Evolutionary conservation across 2,329 filamentous ascomycete species (phyloP).

Genomic region (Diaporthe sp.): DNA sequence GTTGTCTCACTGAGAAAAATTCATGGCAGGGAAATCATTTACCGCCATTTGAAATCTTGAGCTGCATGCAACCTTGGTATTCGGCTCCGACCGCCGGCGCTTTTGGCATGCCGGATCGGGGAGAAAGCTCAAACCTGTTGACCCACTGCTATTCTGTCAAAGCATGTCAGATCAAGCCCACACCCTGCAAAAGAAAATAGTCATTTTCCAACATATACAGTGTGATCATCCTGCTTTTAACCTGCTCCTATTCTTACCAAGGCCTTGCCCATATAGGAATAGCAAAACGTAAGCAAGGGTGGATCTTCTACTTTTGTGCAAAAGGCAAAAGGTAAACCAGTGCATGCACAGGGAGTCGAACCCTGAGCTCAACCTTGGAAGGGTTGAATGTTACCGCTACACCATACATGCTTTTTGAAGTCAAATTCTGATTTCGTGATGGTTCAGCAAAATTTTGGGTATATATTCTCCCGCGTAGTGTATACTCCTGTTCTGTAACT

Average conservation of each 20-base stretch:
- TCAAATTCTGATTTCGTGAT: too few species aligned
- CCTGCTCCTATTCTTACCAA: too few species aligned
- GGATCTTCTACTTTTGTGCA: too few species aligned
- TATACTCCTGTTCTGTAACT: too few species aligned
- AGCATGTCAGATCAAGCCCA: neutral
- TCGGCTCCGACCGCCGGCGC: slow-evolving; percentile 10
- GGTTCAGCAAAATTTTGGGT: too few species aligned
- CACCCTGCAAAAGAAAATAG: too few species aligned
- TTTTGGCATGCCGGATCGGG: neutral
- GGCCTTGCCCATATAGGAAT: too few species aligned
- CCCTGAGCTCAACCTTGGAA: slow-evolving; percentile 16
- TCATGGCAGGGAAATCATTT: neutral
- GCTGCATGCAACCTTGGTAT: neutral
- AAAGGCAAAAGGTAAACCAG: too few species aligned
- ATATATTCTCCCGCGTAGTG: too few species aligned
- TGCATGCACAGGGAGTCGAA: slow-evolving; percentile 11
- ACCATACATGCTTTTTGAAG: neutral
- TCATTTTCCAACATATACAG: too few species aligned
- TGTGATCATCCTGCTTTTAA: too few species aligned
- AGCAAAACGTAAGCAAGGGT: neutral
- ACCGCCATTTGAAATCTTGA: neutral
- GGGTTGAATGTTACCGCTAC: slow-evolving; percentile 19
- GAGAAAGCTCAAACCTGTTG: neutral
- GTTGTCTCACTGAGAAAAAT: neutral
- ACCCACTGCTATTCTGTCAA: neutral